These are phyloP conservation scores for Castanea crenata DNA, from an alignment of 306 rosid genomes.

Conservation along the genomic window DNA sequence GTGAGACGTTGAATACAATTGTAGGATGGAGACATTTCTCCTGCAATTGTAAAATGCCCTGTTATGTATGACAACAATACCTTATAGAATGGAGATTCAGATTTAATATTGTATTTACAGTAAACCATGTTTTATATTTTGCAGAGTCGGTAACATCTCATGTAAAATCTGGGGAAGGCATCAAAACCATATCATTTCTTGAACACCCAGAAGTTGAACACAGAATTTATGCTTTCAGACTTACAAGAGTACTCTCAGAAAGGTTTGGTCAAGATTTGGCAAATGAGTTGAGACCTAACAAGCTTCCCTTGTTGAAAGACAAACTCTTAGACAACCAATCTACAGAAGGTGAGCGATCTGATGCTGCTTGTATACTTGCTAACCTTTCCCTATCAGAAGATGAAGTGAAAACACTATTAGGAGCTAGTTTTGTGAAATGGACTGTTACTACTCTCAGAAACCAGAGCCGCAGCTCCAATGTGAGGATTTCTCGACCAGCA, in stretches of 20 bases:
- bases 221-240: slow-evolving; percentile 47
- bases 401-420: slow-evolving; percentile 44
- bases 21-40: not conserved
- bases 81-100: not conserved
- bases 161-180: slow-evolving; percentile 43
- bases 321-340: slow-evolving; percentile 41
- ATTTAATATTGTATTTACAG: not conserved
- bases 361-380: slow-evolving; percentile 52
- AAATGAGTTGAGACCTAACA: slow-evolving; percentile 45
- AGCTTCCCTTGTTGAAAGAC: slow-evolving; percentile 38
- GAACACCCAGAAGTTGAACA: slow-evolving; percentile 48
- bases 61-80: not conserved
- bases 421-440: slow-evolving; percentile 47
- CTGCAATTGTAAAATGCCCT: not conserved
- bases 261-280: slow-evolving; percentile 43
- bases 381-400: slow-evolving; percentile 41
- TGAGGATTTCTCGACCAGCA: slow-evolving; percentile 34
- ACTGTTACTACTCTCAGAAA: slow-evolving; percentile 28
- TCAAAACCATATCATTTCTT: slow-evolving; percentile 39
- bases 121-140: not conserved
- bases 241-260: slow-evolving; percentile 48
- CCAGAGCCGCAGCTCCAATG: slow-evolving; percentile 30
- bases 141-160: slow-evolving; percentile 49
- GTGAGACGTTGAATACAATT: not conserved
- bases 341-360: slow-evolving; percentile 49